Evolutionary conservation across 192 early-diverging fungal genomes (phyloP), one percentile per base, ranked within the genome.

Genomic region (Backusella mclennaniae): DNA sequence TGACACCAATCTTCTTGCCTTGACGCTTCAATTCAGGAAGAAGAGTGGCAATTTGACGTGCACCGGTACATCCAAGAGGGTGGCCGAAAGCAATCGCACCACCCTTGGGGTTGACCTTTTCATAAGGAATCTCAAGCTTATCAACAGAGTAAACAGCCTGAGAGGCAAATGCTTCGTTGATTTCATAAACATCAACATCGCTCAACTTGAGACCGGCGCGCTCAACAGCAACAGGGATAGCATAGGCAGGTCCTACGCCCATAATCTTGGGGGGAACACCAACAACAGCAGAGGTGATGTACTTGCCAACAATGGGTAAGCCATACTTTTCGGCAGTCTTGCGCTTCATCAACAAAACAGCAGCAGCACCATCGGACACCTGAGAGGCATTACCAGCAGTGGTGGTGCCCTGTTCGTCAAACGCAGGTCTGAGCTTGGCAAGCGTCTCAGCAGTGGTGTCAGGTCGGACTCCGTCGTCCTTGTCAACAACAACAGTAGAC

Each of bases 121-220:
- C 90, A 81, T 92, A 80, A 77, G 90, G 88, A 69, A 99, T 92
- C 31, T 90, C 91, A 46, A 96, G 91, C 82, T 95, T 93, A 84
- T 97, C 91, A 46, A 95, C 89, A 73, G 89, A 94, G 90, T 95
- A 97, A 44, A 97, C 91, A 15, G 96, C 94, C 86, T 99, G 96
- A 69, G 96, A 98, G 36, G 97, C 97, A 85, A 99, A 98, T 29
- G 97, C 97, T 87, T 98, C 97, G 87, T 99, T 99, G 77, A 99
- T 91, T 84, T 99, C 96, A 73, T 86, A 93, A 73, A 98, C 83
- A 75, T 93, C 96, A 38, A 98, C 89, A 80, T 98, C 95, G 63
- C 88, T 83, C 63, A 93, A 66, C 38, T 77, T 83, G 75, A 98
- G 81, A 3, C 95, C 94, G 36, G 93, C 90, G 83, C 93, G 92